These are phyloP conservation scores for Sporothrix sp. DNA, from an alignment of 2,329 filamentous ascomycete genomes.

Conservation along the genomic window DNA sequence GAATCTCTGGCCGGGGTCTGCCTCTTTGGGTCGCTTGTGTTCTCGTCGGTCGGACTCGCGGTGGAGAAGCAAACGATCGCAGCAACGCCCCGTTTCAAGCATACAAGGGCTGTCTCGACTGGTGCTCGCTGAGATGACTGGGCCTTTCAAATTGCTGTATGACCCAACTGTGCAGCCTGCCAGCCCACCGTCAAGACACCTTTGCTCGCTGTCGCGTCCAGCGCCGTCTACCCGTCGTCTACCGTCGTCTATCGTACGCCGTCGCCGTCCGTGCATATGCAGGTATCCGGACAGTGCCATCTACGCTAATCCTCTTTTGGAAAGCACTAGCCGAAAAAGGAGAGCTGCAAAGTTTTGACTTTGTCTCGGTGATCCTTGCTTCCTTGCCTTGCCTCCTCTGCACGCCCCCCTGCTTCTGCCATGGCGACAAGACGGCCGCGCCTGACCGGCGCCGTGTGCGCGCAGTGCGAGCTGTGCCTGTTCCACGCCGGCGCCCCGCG, in stretches of 20 bases:
- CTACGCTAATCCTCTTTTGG: not conserved
- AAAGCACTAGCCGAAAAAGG: conserved; percentile 4
- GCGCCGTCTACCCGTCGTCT: too few species aligned
- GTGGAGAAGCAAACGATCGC: not conserved
- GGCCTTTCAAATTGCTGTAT: too few species aligned
- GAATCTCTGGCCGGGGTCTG: too few species aligned
- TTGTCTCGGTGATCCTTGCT: not conserved
- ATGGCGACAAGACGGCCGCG: conserved; percentile 5
- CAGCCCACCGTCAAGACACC: too few species aligned
- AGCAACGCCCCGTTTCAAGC: conserved; percentile 1
- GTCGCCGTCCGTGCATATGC: not conserved
- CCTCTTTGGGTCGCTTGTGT: too few species aligned
- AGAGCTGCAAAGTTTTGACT: conserved; percentile 7
- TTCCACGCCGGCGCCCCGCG: not conserved
- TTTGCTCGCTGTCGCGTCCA: too few species aligned
- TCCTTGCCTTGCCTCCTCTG: not conserved
- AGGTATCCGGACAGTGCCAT: not conserved
- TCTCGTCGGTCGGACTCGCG: too few species aligned
- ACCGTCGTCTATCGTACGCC: too few species aligned
- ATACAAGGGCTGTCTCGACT: not conserved
- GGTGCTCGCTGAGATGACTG: too few species aligned
- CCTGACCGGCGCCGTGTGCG: conserved; percentile 14
- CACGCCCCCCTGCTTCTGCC: not conserved
- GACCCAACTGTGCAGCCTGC: too few species aligned
- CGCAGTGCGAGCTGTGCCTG: conserved; percentile 12